Percentiles rank a stretch among this genome's conserved stretches.
phyloP scores from a whole-genome alignment of 2,329 filamentous ascomycete genomes.

The Alternaria ethzedia region DNA sequence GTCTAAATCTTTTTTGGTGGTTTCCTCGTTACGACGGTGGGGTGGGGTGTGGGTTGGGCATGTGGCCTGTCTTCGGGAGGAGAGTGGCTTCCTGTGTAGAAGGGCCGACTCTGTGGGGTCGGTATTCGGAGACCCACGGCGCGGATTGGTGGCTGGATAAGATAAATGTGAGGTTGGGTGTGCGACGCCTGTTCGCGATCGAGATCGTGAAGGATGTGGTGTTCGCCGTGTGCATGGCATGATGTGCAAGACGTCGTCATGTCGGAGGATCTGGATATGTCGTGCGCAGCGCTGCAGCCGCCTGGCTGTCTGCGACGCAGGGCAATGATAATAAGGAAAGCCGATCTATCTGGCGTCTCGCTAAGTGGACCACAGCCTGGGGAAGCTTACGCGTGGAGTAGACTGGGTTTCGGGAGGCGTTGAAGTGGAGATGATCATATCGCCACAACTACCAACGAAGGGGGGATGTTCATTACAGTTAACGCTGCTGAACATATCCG shows the following conservation, averaged over 20 bases:
- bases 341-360: neutral
- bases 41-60: neutral
- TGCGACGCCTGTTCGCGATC: neutral
- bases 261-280: neutral
- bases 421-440: neutral
- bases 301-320: constrained; percentile 6
- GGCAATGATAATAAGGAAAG: constrained; percentile 4
- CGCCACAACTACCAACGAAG: neutral
- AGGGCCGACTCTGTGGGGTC: constrained; percentile 12
- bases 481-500: neutral
- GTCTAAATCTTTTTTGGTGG: neutral
- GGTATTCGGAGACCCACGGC: neutral
- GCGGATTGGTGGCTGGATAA: neutral
- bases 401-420: constrained; percentile 3
- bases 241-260: neutral
- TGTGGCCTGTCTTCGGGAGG: neutral
- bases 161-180: neutral
- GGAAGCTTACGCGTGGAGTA: constrained; percentile 1
- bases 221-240: neutral
- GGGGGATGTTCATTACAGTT: neutral
- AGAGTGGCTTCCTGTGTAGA: constrained; percentile 6
- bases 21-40: neutral
- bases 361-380: neutral
- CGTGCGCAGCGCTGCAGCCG: constrained; percentile 10
- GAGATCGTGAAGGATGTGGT: neutral